These are phyloP conservation scores for Colletotrichum horii DNA, from an alignment of 2,329 filamentous ascomycete species.

Conservation along the genomic window DNA sequence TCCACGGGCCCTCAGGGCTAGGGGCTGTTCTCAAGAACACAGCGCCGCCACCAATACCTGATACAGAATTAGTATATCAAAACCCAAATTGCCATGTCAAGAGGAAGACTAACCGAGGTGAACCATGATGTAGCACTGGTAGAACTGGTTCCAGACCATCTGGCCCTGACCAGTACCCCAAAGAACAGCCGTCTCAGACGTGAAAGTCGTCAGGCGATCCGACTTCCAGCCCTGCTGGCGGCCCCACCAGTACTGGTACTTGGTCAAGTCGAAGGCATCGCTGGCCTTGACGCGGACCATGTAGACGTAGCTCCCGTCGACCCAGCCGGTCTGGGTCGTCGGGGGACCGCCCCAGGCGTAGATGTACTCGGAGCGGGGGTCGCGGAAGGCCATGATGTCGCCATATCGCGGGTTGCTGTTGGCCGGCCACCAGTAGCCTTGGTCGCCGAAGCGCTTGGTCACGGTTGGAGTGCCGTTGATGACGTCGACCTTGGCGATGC, in stretches of 20 bases:
- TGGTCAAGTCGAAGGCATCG: constrained; percentile 38
- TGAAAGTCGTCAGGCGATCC: constrained; percentile 33
- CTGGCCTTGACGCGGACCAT: constrained; percentile 37
- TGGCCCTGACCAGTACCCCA: constrained; percentile 43
- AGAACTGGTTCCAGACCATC: constrained; percentile 39
- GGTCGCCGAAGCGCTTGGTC: constrained; percentile 34
- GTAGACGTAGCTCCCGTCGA: constrained; percentile 35
- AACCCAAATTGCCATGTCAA: rapidly evolving
- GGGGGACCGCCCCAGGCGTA: constrained; percentile 44
- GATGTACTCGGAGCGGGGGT: constrained; percentile 41
- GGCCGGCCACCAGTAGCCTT: constrained; percentile 42
- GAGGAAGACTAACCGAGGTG: constrained; percentile 25
- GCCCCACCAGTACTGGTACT: constrained; percentile 48
- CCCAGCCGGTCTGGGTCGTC: constrained; percentile 29
- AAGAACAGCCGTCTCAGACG: constrained; percentile 40
- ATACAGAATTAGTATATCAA: not conserved
- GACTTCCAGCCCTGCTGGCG: constrained; percentile 39
- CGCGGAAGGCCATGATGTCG: constrained; percentile 40
- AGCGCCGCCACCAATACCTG: constrained; percentile 1
- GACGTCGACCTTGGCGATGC: constrained; percentile 38
- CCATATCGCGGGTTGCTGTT: constrained; percentile 37
- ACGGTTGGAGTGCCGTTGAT: constrained; percentile 37
- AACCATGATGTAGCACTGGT: constrained; percentile 40
- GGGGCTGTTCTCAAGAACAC: constrained; percentile 30
- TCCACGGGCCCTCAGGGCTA: constrained; percentile 41